phyloP scores from a whole-genome alignment of 768 basidiomycete genomes.

The Russula brevipes region DNA sequence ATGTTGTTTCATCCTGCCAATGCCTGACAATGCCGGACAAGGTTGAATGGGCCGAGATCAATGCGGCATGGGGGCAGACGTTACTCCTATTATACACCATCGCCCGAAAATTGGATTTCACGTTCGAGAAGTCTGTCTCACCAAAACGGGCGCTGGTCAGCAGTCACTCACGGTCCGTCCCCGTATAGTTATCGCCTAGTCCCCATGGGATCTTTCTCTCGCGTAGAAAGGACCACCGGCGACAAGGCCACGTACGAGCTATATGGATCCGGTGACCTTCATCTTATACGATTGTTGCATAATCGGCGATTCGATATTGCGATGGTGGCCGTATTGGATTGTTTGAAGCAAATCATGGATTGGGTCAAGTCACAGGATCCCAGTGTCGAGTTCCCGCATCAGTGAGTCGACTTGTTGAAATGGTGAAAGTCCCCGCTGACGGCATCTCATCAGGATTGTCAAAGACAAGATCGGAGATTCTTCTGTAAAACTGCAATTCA shows the following conservation, averaged over 20 bases:
- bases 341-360: slow-evolving; percentile 87
- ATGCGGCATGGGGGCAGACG: slow-evolving; percentile 97
- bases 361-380: slow-evolving; percentile 71
- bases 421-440: background rate
- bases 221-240: slow-evolving; percentile 76
- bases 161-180: slow-evolving; percentile 6
- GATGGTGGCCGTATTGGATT: slow-evolving; percentile 95
- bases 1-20: background rate
- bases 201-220: slow-evolving; percentile 93
- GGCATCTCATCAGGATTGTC: slow-evolving; percentile 44
- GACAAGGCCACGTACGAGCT: slow-evolving; percentile 87
- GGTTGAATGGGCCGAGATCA: slow-evolving; percentile 99
- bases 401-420: slow-evolving; percentile 49
- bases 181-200: slow-evolving; percentile 72
- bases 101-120: slow-evolving; percentile 84
- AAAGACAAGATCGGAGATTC: slow-evolving; percentile 97
- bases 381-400: slow-evolving; percentile 74
- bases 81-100: slow-evolving; percentile 88
- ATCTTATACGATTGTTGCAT: slow-evolving; percentile 82
- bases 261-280: slow-evolving; percentile 91
- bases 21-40: slow-evolving; percentile 30
- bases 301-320: slow-evolving; percentile 94
- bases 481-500: slow-evolving; percentile 90
- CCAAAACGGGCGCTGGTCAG: slow-evolving; percentile 7
- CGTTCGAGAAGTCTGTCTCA: slow-evolving; percentile 69